A percentile compares a stretch with the other conserved stretches of the same genome.
phyloP scores from a whole-genome alignment of 176 grass and related monocot genomes.

The Aegilops speltoides region DNA sequence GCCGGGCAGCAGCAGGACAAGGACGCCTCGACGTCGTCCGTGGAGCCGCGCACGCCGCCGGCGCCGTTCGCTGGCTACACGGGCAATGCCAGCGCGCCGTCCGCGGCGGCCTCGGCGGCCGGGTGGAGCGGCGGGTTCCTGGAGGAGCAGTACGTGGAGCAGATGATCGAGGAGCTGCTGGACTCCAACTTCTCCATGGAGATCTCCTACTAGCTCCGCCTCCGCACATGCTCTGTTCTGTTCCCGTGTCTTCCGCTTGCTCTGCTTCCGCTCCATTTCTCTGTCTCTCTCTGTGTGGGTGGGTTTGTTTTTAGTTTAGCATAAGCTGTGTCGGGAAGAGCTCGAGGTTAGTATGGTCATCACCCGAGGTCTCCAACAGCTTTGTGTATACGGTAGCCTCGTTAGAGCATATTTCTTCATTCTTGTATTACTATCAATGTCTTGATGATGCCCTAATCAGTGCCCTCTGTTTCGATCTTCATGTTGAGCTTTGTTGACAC shows the following conservation, averaged over 20 bases:
- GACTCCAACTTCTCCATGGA: slow-evolving; percentile 97
- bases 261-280: not conserved
- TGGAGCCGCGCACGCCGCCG: not conserved
- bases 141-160: slow-evolving; percentile 88
- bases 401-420: slow-evolving; percentile 20
- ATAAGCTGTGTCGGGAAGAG: slow-evolving; percentile 25
- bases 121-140: slow-evolving; percentile 52
- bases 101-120: not conserved
- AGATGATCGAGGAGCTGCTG: slow-evolving; percentile 97
- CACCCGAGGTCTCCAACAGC: slow-evolving; percentile 24
- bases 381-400: slow-evolving; percentile 48
- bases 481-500: not conserved
- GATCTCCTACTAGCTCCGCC: slow-evolving; percentile 49
- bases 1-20: slow-evolving; percentile 40
- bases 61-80: not conserved
- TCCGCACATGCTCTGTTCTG: not conserved
- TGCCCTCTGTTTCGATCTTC: not conserved
- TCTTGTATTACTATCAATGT: not conserved
- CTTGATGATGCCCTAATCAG: not conserved
- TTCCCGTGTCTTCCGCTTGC: not conserved
- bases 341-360: slow-evolving; percentile 40
- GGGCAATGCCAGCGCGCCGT: not conserved
- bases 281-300: not conserved
- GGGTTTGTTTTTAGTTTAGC: slow-evolving; percentile 16
- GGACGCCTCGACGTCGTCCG: not conserved